Base-by-base conservation (phyloP, 2,329 filamentous ascomycete genomes). In the Parastagonospora avenae region DNA sequence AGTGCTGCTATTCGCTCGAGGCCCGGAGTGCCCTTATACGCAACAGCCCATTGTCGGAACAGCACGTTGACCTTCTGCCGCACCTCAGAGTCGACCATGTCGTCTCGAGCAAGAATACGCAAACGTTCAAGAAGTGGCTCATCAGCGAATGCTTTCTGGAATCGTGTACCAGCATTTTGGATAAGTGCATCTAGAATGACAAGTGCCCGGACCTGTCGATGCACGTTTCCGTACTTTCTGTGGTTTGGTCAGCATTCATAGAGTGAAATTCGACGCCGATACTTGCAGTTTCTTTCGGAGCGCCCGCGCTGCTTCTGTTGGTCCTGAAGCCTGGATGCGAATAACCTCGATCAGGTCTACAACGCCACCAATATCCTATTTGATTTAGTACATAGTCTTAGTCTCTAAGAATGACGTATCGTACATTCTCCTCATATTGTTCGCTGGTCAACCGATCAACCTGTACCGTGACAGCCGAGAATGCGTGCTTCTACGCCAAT, bases 341-440 rank as follows among this genome's bases (percentile, higher is more conserved):
- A 99, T 90, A 49, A 94, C 91, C 74, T 99, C 94, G 57, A 97
- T 90, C 19, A 99, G 85, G 66, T 97, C 92, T 35, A 93, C 90
- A 59, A 99, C 91, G 19, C 93, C 94, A 64, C 90, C 89, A 32
- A 95, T 80, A 72, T 97, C 69, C 67, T 68, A 28, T 2, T 8
- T 10, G 2, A 1, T 32, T 55, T 27, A 62, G 47, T 30, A 35
- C 2, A 12, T 14, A 12, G 1, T 16, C 16, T 6, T 8, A 0
- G 2, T 28, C 12, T 16, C 4, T 8, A 5, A 7, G 7, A 8
- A 19, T 1, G 19, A 6, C 4, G 2, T 9, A 10, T 36, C 54
- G 58, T 54, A 70, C 67, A 71, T 97, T 91, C 70, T 95, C 91
- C 54, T 95, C 89, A 74, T 90, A 95, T 55, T 89, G 81, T 75